These are phyloP conservation scores for Monosporascus sp. DNA, from an alignment of 2,329 filamentous ascomycete species.

Conservation along the genomic window DNA sequence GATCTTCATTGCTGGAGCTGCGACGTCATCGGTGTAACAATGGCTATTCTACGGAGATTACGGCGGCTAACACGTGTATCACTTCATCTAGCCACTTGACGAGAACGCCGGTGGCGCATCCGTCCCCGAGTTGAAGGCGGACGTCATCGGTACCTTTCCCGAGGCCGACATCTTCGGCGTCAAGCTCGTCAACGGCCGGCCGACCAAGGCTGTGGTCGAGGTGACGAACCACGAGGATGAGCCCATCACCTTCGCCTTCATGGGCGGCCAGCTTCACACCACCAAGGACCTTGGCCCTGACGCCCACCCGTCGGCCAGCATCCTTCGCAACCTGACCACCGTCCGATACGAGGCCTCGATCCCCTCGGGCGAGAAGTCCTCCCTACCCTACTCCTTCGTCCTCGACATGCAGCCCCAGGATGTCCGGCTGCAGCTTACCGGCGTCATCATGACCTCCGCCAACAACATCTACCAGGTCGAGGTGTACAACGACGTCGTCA, in stretches of 20 bases:
- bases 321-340: slow-evolving; percentile 81
- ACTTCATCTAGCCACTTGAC: slow-evolving; percentile 14
- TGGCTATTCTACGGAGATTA: neutral
- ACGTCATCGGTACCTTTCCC: slow-evolving; percentile 59
- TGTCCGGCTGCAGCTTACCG: slow-evolving; percentile 69
- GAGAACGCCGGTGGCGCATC: slow-evolving; percentile 21
- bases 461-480: slow-evolving; percentile 70
- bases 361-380: slow-evolving; percentile 69
- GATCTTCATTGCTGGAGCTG: neutral
- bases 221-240: slow-evolving; percentile 78
- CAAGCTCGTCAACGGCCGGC: slow-evolving; percentile 88
- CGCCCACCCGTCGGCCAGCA: slow-evolving; percentile 43
- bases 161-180: slow-evolving; percentile 84
- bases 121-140: slow-evolving; percentile 53
- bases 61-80: neutral
- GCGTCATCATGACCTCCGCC: slow-evolving; percentile 64
- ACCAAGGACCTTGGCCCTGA: slow-evolving; percentile 48
- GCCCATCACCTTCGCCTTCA: slow-evolving; percentile 68
- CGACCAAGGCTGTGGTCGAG: slow-evolving; percentile 76
- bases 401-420: slow-evolving; percentile 94
- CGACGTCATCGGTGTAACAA: neutral
- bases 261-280: slow-evolving; percentile 68
- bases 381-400: slow-evolving; percentile 76
- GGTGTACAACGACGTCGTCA: slow-evolving; percentile 77
- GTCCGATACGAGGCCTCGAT: slow-evolving; percentile 70